phyloP scores from a whole-genome alignment of 108 stramenopile genomes.

The Discostella pseudostelligera region DNA sequence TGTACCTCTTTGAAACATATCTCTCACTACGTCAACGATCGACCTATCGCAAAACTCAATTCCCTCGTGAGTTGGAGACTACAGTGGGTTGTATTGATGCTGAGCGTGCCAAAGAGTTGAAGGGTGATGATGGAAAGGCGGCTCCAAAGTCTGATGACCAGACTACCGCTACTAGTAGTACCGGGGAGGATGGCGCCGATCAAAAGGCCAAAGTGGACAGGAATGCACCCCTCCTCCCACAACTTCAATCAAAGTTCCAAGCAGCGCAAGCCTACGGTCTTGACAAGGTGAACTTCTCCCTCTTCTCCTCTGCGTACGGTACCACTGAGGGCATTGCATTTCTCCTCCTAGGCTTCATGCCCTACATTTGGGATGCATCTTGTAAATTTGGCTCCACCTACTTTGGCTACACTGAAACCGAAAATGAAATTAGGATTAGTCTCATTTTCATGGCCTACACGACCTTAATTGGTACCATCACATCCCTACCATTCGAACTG shows the following conservation, averaged over 20 bases:
- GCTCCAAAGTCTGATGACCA: conserved; percentile 7
- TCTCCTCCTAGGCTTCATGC: conserved; percentile 75
- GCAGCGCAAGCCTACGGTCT: conserved; percentile 83
- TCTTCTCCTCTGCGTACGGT: conserved; percentile 72
- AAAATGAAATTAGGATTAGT: conserved; percentile 81
- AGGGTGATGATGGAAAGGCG: conserved; percentile 1
- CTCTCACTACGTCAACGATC: conserved; percentile 70
- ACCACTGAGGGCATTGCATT: conserved; percentile 67
- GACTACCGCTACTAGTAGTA: conserved; percentile 18
- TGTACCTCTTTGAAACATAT: conserved; percentile 67
- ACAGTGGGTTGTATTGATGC: conserved; percentile 74
- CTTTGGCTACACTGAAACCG: conserved; percentile 59
- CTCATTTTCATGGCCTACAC: conserved; percentile 78
- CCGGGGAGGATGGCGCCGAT: conserved; percentile 16
- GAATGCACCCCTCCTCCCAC: conserved; percentile 66
- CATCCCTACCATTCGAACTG: conserved; percentile 82
- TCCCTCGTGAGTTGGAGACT: conserved; percentile 60
- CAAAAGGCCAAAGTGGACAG: conserved; percentile 40
- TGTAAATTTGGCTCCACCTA: conserved; percentile 33
- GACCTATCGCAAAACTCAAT: conserved; percentile 66
- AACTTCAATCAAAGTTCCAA: conserved; percentile 82
- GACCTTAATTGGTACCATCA: conserved; percentile 75
- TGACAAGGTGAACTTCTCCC: conserved; percentile 89
- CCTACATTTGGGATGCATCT: conserved; percentile 80
- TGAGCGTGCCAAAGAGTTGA: conserved; percentile 25